Percentiles rank a stretch among this genome's conserved stretches.
These are phyloP conservation scores for Aspergillus diversus DNA, from an alignment of 495 filamentous ascomycete species.

Conservation along the genomic window DNA sequence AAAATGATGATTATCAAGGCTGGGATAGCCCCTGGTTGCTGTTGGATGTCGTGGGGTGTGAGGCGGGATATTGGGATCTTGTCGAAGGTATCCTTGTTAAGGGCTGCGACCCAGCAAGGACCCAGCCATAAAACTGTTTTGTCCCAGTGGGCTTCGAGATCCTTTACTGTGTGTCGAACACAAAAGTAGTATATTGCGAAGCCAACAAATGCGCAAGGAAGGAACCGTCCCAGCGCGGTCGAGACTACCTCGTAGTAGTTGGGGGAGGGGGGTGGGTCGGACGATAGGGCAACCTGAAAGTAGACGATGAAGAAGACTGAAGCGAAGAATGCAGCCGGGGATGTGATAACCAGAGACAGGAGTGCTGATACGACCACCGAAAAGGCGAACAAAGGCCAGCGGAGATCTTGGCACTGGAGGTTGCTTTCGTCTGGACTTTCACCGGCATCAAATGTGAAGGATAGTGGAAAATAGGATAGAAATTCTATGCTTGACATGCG, in stretches of 20 bases:
- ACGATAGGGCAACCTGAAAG: conserved; percentile 75
- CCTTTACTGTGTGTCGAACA: conserved; percentile 50
- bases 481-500: conserved; percentile 69
- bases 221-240: conserved; percentile 65
- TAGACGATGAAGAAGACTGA: conserved; percentile 69
- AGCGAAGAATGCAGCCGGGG: conserved; percentile 66
- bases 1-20: conserved; percentile 67
- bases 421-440: conserved; percentile 23
- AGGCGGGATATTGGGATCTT: conserved; percentile 75
- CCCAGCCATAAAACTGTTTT: conserved; percentile 78
- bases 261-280: conserved; percentile 62
- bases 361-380: conserved; percentile 64
- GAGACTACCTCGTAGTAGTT: conserved; percentile 62
- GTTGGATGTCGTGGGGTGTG: conserved; percentile 70
- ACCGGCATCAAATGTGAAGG: conserved; percentile 59
- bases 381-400: conserved; percentile 69
- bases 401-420: conserved; percentile 60
- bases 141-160: conserved; percentile 68
- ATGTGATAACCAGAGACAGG: conserved; percentile 68
- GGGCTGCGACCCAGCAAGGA: conserved; percentile 74
- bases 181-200: conserved; percentile 71
- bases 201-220: conserved; percentile 72
- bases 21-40: conserved; percentile 73
- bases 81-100: conserved; percentile 78
- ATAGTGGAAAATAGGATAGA: conserved; percentile 69